phyloP scores from a whole-genome alignment of 192 early-diverging fungal genomes.

The Mortierella alpina region DNA sequence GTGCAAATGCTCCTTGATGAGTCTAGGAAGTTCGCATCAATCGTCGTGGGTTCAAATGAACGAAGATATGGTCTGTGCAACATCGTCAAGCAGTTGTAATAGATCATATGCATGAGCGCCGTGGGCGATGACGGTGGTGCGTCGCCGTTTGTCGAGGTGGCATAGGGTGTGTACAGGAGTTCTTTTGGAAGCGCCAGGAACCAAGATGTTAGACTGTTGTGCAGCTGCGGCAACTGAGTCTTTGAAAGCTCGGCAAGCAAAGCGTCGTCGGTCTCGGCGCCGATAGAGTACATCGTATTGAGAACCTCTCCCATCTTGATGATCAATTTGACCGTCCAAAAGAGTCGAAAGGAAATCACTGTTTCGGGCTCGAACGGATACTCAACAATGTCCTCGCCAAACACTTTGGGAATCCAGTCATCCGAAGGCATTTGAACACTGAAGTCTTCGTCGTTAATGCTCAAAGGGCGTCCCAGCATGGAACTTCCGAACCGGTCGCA shows the following conservation, averaged over 20 bases:
- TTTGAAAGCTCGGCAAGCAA: conserved; percentile 27
- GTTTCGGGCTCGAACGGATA: conserved; percentile 28
- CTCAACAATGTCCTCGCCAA: conserved; percentile 22
- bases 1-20: conserved; percentile 46
- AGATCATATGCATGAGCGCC: conserved; percentile 57
- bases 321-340: conserved; percentile 30
- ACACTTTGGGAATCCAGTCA: conserved; percentile 21
- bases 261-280: conserved; percentile 23
- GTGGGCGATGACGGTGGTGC: conserved; percentile 28
- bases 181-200: conserved; percentile 53
- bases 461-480: conserved; percentile 28
- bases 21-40: conserved; percentile 23
- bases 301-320: conserved; percentile 30
- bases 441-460: conserved; percentile 18
- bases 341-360: conserved; percentile 24
- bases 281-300: conserved; percentile 39
- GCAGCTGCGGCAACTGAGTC: conserved; percentile 27
- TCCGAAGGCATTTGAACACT: conserved; percentile 32
- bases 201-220: conserved; percentile 57
- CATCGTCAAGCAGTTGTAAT: conserved; percentile 62
- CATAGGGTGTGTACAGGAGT: conserved; percentile 57
- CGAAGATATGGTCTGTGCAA: conserved; percentile 61
- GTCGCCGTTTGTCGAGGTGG: conserved; percentile 31
- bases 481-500: conserved; percentile 25
- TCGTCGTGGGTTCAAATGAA: conserved; percentile 14